Evolutionary conservation across 805 yeast species (phyloP), one percentile per base, ranked within the genome.

Genomic region (Kuraishia ogatae): DNA sequence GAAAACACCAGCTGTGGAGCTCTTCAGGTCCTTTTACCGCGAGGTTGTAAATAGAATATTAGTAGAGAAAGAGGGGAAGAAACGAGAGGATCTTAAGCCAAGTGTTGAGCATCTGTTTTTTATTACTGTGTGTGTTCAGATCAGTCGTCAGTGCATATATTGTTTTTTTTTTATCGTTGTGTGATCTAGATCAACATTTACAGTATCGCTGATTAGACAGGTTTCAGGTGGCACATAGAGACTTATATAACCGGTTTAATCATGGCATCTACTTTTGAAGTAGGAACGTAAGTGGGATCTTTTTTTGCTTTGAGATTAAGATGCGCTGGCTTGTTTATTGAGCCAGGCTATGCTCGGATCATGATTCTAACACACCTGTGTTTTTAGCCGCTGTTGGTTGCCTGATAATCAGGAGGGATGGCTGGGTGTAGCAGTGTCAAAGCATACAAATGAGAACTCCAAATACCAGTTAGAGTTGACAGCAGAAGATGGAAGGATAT

Each of bases 321-420:
- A 26, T 23, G 13, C 21, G 21, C 28, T 24, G 24, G 19, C 19
- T 28, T 28, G 47, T 22, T 50, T n/a, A n/a, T n/a, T n/a, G n/a
- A n/a, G n/a, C 26, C 29, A 39, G 26, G 22, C 15, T 39, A 48
- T 10, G 6, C 23, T 35, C 23, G n/a, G 20, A 20, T 23, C 57
- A 24, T 26, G 29, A 24, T 54, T 54, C 56, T 56, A 53, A 57
- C 59, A 22, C 26, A 48, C 21, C 2, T 21, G 19, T 24, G 50
- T 22, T 20, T 51, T 50, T 46, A 82, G 86, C 64, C 85, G 88
- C 61, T 87, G 93, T 72, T 88, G 96, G 96, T 80, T 82, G 61
- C 91, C 90, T 19, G 91, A 88, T 66, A 82, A 79, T 53, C 71
- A 75, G 50, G 76, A 78, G 58, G 96, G 94, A 22, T 88, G 93